Conservation (phyloP, 371 early-diverging fungal genomes). For the Circinella umbellata region DNA sequence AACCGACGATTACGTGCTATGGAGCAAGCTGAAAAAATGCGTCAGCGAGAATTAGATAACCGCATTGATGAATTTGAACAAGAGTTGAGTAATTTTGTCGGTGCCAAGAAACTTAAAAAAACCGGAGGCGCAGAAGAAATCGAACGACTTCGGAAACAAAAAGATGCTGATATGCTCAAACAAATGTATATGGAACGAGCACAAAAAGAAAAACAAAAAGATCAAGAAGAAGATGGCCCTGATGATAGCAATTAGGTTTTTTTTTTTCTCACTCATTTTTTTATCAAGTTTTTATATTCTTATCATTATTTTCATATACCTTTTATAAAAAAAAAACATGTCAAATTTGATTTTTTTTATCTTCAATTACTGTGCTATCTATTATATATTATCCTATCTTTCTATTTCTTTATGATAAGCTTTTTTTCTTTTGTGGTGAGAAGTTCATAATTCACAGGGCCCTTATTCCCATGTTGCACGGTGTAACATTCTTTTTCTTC, state of each 20-base stretch:
- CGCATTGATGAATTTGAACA: constrained; percentile 76
- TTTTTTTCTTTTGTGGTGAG: no score
- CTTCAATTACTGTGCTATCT: no score
- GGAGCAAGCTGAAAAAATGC: constrained; percentile 66
- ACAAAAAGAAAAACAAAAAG: constrained; percentile 5
- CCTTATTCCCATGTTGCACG: no score
- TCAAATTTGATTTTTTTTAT: no score
- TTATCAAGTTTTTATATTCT: neutral
- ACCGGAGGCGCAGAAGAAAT: constrained; percentile 78
- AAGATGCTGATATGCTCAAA: constrained; percentile 65
- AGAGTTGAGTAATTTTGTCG: constrained; percentile 73
- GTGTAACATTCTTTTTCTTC: neutral
- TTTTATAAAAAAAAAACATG: no score
- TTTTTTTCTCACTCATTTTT: neutral
- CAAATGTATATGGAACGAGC: constrained; percentile 18
- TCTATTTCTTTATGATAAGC: no score
- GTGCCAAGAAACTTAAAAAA: constrained; percentile 65
- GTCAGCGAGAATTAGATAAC: constrained; percentile 67
- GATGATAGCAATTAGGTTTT: neutral
- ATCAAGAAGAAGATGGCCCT: neutral
- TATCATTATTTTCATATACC: neutral
- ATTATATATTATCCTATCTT: no score
- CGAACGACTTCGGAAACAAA: constrained; percentile 68
- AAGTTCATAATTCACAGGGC: no score
- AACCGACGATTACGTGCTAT: constrained; percentile 70